These are phyloP conservation scores for Thuja plicata DNA, from an alignment of 83 land plant species.

Conservation along the genomic window DNA sequence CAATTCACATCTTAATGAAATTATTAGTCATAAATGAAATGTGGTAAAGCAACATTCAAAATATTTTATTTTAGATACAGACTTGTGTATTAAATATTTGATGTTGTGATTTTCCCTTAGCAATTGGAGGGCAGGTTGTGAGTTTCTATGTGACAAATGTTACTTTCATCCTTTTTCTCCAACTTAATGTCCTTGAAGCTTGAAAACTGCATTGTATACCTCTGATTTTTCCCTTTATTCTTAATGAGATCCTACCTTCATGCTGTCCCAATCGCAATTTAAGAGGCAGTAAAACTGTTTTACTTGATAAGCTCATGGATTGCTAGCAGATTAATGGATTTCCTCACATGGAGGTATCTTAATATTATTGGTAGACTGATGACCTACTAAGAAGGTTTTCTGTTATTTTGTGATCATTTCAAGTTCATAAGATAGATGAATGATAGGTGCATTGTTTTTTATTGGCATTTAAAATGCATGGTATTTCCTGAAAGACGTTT, in stretches of 20 bases:
- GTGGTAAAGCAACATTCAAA: background rate
- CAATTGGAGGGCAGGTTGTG: background rate
- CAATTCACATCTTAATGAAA: background rate
- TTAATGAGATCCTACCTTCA: background rate
- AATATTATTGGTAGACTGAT: background rate
- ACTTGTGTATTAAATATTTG: background rate
- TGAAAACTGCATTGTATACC: background rate
- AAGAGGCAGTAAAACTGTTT: background rate
- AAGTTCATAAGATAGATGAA: background rate
- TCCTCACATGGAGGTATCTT: background rate
- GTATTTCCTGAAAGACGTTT: background rate
- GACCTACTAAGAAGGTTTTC: background rate
- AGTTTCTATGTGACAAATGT: background rate
- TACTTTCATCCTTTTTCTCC: background rate
- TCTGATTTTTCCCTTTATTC: background rate
- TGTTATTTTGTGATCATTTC: background rate
- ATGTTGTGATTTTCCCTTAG: background rate
- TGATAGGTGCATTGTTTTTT: no score
- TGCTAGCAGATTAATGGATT: background rate
- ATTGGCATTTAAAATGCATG: background rate
- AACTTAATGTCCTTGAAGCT: background rate
- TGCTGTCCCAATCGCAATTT: background rate
- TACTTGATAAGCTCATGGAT: background rate
- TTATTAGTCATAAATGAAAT: background rate
- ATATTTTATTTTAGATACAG: background rate